These are phyloP conservation scores for Sclerotinia borealis DNA, from an alignment of 2,329 filamentous ascomycete species.

Conservation along the genomic window DNA sequence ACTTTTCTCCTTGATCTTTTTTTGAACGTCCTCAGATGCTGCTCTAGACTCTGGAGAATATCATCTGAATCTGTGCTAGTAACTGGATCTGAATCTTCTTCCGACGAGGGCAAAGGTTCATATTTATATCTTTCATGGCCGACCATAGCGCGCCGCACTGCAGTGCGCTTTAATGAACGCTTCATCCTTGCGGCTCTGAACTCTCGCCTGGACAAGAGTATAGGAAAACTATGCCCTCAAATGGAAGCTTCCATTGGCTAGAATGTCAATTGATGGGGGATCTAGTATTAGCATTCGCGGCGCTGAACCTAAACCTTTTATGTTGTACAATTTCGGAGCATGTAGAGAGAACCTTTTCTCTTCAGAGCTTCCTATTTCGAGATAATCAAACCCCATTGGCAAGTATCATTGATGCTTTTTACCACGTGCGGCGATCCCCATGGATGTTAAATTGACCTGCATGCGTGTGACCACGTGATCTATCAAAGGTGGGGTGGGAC, in stretches of 20 bases:
- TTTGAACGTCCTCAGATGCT: conserved; percentile 19
- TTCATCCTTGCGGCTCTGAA: conserved; percentile 14
- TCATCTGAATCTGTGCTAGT: conserved; percentile 11
- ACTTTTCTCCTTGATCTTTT: conserved; percentile 19
- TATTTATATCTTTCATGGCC: conserved; percentile 20
- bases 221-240: neutral
- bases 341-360: neutral
- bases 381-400: neutral
- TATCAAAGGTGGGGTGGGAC: neutral
- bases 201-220: neutral
- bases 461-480: neutral
- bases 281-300: neutral
- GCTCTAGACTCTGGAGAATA: conserved; percentile 15
- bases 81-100: conserved; percentile 5
- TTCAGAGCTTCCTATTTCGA: neutral
- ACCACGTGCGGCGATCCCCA: conserved; percentile 1
- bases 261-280: neutral
- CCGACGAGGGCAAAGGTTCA: conserved; percentile 16
- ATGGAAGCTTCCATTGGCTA: neutral
- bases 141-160: neutral
- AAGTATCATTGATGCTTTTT: conserved; percentile 4
- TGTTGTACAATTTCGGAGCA: neutral
- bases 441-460: neutral
- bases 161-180: conserved; percentile 12
- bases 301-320: neutral